Conservation (phyloP, 2,329 filamentous ascomycete genomes). For the Colletotrichum cereale region DNA sequence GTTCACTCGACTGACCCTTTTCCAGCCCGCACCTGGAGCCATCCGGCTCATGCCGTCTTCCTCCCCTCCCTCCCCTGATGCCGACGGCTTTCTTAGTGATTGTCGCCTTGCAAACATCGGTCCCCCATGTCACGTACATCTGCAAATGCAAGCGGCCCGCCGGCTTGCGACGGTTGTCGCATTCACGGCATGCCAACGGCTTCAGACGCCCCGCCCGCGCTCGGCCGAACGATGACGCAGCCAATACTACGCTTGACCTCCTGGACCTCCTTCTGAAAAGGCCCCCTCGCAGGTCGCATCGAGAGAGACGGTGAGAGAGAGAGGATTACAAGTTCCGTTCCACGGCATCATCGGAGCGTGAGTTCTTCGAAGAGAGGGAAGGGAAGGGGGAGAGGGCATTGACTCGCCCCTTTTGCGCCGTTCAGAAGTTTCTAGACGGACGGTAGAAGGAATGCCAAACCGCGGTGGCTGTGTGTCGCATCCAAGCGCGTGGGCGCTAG, state of each 20-base stretch:
- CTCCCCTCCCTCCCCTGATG: background rate
- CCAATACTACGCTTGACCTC: background rate
- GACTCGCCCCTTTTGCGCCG: background rate
- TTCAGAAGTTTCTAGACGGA: constrained; percentile 25
- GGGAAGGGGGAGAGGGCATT: background rate
- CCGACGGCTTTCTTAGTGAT: background rate
- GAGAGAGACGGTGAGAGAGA: constrained; percentile 1
- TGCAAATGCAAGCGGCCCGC: constrained; percentile 14
- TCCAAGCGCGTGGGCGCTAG: background rate
- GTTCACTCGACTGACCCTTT: background rate
- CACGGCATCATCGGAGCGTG: constrained; percentile 16
- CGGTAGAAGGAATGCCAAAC: constrained; percentile 19
- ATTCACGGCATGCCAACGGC: background rate
- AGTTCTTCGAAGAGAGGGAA: background rate
- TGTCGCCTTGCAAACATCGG: background rate
- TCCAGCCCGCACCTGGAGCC: background rate
- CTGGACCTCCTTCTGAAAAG: background rate
- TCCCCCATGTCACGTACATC: background rate
- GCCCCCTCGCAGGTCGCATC: background rate
- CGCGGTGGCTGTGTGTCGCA: background rate
- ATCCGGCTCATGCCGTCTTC: background rate
- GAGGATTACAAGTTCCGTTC: constrained; percentile 21
- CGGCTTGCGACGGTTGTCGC: constrained; percentile 3
- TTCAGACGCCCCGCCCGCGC: constrained; percentile 22
- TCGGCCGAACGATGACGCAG: constrained; percentile 18